phyloP scores from a whole-genome alignment of 2,329 filamentous ascomycete species.

The Penicillium sp. region DNA sequence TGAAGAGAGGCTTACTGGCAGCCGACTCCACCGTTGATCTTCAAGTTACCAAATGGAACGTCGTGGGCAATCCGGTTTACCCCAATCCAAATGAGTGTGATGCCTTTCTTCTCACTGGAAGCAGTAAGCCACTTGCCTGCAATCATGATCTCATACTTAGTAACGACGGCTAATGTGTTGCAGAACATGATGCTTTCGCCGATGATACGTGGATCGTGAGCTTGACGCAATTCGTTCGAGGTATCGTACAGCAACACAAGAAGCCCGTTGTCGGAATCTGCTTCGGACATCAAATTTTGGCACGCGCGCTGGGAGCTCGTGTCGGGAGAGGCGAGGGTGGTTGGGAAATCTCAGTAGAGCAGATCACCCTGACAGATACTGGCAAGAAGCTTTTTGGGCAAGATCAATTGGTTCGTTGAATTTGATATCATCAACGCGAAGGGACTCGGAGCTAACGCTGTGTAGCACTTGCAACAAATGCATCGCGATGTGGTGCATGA shows the following conservation, averaged over 20 bases:
- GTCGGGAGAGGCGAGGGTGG: constrained; percentile 46
- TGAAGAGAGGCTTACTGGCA: constrained; percentile 22
- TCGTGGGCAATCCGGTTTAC: constrained; percentile 27
- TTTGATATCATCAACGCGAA: background rate
- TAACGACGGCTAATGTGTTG: background rate
- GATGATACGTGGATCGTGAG: constrained; percentile 52
- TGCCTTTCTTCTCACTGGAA: constrained; percentile 34
- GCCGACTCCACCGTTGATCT: constrained; percentile 7
- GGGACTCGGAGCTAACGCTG: background rate
- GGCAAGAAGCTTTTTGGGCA: constrained; percentile 47
- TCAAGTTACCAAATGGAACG: constrained; percentile 29
- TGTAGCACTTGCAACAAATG: constrained; percentile 49
- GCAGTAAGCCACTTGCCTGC: constrained; percentile 25
- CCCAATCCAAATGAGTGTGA: constrained; percentile 29
- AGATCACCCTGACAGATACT: constrained; percentile 44
- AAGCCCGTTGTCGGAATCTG: constrained; percentile 51
- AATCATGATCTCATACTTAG: background rate
- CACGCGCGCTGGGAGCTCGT: constrained; percentile 44
- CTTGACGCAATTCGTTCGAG: constrained; percentile 47
- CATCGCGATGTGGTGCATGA: constrained; percentile 52
- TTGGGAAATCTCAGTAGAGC: constrained; percentile 53
- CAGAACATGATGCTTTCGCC: constrained; percentile 47
- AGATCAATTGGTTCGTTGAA: constrained; percentile 26
- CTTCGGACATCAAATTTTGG: constrained; percentile 57
- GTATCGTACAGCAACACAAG: constrained; percentile 19